Base-by-base conservation (phyloP, 2,329 filamentous ascomycete genomes). In the Drechslerella stenobrocha region DNA sequence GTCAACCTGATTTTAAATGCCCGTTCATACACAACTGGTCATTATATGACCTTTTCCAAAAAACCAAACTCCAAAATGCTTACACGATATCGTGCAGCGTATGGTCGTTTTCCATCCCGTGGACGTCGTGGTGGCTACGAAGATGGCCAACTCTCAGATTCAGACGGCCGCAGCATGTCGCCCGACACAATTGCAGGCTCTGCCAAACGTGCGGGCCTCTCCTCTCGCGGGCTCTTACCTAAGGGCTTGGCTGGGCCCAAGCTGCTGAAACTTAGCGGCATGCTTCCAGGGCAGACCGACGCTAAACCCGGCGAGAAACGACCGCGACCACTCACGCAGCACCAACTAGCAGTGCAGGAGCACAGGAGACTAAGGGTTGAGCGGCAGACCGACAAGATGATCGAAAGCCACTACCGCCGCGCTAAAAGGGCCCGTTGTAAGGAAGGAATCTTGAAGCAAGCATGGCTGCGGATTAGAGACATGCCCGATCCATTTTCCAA, bases 281-380 rank as follows among this genome's bases (percentile, higher is more conserved):
- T 67, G 30, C 48, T 66, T 2, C 53, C 61, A 18, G 42, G 42
- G 6, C 50, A 82, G 79, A 20, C 64, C 75, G 6, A 77, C 78
- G 28, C 79, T 18, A 60, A 80, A 80, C 11, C 79, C 82, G n/a
- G 78, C 80, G 34, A 79, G 80, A 18, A 79, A 83, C 60, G 90
- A 74, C 84, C 86, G 6, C 82, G 89, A 0, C 88, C 88, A 1
- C 83, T 89, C 0, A 93, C 89, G 0, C 87, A 88, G 32, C 89
- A 93, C 76, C 89, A 93, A 76, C 79, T 90, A 35, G 88, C 88
- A 0, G 87, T 93, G 0, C 88, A 90, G 75, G 83, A 86, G 57
- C 90, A 91, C 75, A 81, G 89, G 15, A 87, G 84, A 67, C 84
- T 89, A 73, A 84, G 88, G 3, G 88, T 92, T n/a, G 87, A 90